Base-by-base conservation (phyloP, 768 basidiomycete species). In the Termitomyces sp. region DNA sequence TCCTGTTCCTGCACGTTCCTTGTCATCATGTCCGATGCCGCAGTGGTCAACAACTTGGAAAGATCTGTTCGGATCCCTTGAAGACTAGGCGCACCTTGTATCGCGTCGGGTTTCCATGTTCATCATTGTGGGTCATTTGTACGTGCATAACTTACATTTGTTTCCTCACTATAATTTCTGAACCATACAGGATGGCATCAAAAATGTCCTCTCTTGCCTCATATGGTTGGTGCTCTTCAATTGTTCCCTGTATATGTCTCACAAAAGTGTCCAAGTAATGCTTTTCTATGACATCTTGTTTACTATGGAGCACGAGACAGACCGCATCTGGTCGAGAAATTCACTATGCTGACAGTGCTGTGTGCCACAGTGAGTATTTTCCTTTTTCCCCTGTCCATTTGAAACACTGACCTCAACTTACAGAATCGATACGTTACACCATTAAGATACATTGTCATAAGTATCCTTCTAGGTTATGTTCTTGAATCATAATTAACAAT, bases 341-440 rank as follows among this genome's bases (percentile, higher is more conserved):
- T 24, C 18, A 52, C 51, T 9, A 15, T 16, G 5, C 24, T 52
- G 11, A 52, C 51, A 27, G 18, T 37, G 18, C 27, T 39, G 9
- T 52, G 34, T 36, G 7, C 36, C 13, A 16, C 39, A 11, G 51
- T 52, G 16, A 27, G 36, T 27, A 11, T 1, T 2, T 15, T 34
- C 2, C 4, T 2, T 34, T 22, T 22, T 3, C 11, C 41, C n/a
- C 18, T 15, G 12, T 22, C 6, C 15, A 4, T 13, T 31, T 3
- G 11, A 20, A 20, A 1, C 4, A 12, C 20, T 37, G 36, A 16
- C 36, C 16, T 6, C 0, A 13, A 12, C 6, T 36, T 41, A 41
- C 18, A 75, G 73, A 76, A 76, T 61, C 71, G 75, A 6, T 76
- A 76, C 54, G 55, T 74, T 3, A 65, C 73, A 44, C 73, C 73